Evolutionary conservation across 2,329 filamentous ascomycete species (phyloP).

Genomic region (Dactylellina sp.): DNA sequence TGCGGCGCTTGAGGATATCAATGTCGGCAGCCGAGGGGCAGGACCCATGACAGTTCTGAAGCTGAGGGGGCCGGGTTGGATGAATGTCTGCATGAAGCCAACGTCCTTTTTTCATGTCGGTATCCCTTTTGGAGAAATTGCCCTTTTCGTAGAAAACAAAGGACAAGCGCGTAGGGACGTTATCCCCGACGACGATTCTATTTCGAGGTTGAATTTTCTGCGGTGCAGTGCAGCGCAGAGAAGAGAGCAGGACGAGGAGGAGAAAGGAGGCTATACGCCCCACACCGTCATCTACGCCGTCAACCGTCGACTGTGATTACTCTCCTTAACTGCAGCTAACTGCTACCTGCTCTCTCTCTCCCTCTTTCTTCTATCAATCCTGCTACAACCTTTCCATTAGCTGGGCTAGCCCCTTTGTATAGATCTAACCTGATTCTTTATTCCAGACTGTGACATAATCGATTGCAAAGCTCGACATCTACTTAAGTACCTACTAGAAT

Average conservation of each 20-base stretch:
- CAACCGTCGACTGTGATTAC: too few relatives aligned
- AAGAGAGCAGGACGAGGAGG: too few relatives aligned
- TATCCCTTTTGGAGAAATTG: conserved; percentile 32
- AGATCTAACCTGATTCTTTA: too few relatives aligned
- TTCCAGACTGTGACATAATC: conserved; percentile 11
- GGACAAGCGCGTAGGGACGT: conserved; percentile 30
- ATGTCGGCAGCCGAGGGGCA: background rate
- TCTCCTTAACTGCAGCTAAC: too few relatives aligned
- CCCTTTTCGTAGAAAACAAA: conserved; percentile 29
- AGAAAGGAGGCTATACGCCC: conserved; percentile 8
- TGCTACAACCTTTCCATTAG: too few relatives aligned
- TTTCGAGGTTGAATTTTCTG: conserved; percentile 9
- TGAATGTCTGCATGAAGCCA: conserved; percentile 37
- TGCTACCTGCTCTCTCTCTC: background rate
- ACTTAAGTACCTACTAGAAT: conserved; percentile 2
- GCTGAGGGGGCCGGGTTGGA: conserved; percentile 36
- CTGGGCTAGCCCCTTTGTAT: too few relatives aligned
- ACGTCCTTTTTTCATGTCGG: conserved; percentile 31
- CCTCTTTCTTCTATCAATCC: background rate
- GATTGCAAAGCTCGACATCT: conserved; percentile 2
- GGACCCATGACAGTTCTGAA: conserved; percentile 49
- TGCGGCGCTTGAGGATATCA: conserved; percentile 31
- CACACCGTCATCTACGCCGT: conserved; percentile 4
- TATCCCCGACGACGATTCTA: conserved; percentile 24
- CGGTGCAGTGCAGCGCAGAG: conserved; percentile 12